Conservation (phyloP, 768 basidiomycete species). For the Russula foetens region DNA sequence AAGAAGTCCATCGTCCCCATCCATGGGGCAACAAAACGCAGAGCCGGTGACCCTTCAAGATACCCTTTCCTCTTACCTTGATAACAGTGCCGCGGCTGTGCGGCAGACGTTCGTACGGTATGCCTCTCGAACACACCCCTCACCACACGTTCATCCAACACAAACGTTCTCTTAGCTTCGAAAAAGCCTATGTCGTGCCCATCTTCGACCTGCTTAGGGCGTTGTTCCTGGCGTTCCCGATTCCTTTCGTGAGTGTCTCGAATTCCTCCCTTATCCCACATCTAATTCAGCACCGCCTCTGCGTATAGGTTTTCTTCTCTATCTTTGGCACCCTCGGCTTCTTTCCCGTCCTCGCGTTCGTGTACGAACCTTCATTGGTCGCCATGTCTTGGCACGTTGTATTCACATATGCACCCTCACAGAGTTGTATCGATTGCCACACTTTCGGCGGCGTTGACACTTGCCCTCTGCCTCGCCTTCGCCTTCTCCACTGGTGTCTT, state of each 20-base stretch:
- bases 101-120: constrained; percentile 5
- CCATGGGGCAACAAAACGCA: constrained; percentile 1
- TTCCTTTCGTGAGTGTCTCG: constrained; percentile 9
- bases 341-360: constrained; percentile 16
- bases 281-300: not conserved
- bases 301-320: constrained; percentile 4
- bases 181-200: constrained; percentile 11
- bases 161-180: constrained; percentile 1
- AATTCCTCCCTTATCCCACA: too few relatives aligned
- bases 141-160: not conserved
- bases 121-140: not conserved
- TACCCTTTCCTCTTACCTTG: constrained; percentile 11
- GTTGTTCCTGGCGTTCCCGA: constrained; percentile 3
- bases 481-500: constrained; percentile 9
- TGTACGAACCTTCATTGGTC: constrained; percentile 3
- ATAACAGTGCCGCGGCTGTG: constrained; percentile 11
- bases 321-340: constrained; percentile 12
- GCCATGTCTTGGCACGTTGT: not conserved
- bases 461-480: constrained; percentile 14
- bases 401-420: not conserved
- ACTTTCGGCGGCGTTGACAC: not conserved
- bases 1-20: too few relatives aligned
- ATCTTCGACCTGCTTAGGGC: not conserved
- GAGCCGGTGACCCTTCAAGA: not conserved
- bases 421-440: constrained; percentile 4